These are phyloP conservation scores for Starmerella kuoi DNA, from an alignment of 805 yeast species.

Conservation along the genomic window DNA sequence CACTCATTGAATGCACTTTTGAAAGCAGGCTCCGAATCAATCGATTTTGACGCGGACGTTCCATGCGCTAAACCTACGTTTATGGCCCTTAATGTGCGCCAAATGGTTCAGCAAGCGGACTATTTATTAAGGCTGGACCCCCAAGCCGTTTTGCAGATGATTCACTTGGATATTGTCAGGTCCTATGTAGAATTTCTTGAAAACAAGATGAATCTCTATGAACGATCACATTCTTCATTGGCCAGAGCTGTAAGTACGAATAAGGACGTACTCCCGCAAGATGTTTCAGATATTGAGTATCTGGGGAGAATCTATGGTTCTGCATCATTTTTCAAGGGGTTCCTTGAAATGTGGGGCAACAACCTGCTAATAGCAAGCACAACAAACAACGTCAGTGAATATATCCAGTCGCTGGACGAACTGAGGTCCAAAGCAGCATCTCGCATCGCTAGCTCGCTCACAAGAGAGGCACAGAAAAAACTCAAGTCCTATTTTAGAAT, in stretches of 20 bases:
- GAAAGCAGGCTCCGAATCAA: constrained; percentile 18
- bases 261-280: constrained; percentile 19
- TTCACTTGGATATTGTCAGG: constrained; percentile 48
- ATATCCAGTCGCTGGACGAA: constrained; percentile 2
- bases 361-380: background rate
- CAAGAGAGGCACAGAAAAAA: constrained; percentile 7
- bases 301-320: constrained; percentile 34
- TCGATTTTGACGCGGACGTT: constrained; percentile 42
- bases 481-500: constrained; percentile 10
- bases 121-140: constrained; percentile 38
- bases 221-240: constrained; percentile 30
- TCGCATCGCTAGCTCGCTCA: constrained; percentile 7
- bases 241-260: constrained; percentile 30
- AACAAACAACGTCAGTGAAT: background rate
- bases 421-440: constrained; percentile 8
- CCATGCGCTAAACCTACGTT: constrained; percentile 44
- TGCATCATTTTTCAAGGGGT: constrained; percentile 30
- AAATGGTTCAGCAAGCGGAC: constrained; percentile 32
- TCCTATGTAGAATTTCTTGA: constrained; percentile 37
- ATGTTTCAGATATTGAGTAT: constrained; percentile 32
- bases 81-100: constrained; percentile 46
- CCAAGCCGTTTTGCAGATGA: constrained; percentile 34
- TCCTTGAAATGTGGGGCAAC: constrained; percentile 26
- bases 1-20: background rate
- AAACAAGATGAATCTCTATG: constrained; percentile 35